A percentile compares a stretch with the other conserved stretches of the same genome.
These are phyloP conservation scores for Cytospora chrysosperma DNA, from an alignment of 2,329 filamentous ascomycete species.

Conservation along the genomic window DNA sequence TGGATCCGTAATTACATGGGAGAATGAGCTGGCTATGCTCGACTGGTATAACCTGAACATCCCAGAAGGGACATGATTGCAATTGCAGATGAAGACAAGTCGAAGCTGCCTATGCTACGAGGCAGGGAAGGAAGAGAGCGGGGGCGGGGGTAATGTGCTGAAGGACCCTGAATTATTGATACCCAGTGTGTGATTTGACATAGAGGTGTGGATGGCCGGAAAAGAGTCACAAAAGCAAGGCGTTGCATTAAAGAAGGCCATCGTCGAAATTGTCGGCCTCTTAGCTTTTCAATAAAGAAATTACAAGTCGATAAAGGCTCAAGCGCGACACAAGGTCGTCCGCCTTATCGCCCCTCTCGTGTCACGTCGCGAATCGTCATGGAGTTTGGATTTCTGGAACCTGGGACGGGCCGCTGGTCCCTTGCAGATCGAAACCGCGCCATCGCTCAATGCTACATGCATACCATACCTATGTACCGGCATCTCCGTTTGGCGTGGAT, in stretches of 20 bases:
- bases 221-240: neutral
- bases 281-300: neutral
- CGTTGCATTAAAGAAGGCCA: neutral
- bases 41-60: neutral
- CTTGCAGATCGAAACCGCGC: conserved; percentile 1
- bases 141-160: neutral
- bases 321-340: neutral
- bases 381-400: neutral
- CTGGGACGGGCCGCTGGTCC: conserved; percentile 13
- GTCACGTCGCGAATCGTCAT: neutral
- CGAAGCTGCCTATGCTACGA: neutral
- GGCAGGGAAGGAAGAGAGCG: neutral
- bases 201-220: neutral
- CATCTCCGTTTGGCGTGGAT: neutral
- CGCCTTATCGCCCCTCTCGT: neutral
- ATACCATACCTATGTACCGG: too few species aligned
- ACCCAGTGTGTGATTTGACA: neutral
- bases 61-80: neutral
- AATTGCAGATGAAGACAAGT: neutral
- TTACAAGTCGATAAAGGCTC: neutral
- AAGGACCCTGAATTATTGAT: neutral
- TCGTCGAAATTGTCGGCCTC: neutral
- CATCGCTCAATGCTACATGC: neutral
- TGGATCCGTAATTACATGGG: conserved; percentile 45
- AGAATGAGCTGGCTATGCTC: neutral